phyloP scores from a whole-genome alignment of 306 rosid genomes.

The Fagus sylvatica region DNA sequence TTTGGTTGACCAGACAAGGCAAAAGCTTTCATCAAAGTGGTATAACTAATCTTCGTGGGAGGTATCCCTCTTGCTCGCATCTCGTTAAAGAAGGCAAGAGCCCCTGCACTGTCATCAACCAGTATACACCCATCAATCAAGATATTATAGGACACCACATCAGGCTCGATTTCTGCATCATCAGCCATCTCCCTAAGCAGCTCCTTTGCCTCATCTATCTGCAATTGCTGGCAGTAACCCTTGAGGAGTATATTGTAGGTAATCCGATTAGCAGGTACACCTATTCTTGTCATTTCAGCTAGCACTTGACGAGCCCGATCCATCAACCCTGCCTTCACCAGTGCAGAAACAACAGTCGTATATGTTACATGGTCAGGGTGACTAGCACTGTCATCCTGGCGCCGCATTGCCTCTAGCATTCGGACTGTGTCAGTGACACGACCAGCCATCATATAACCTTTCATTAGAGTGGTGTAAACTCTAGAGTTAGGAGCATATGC shows the following conservation, averaged over 20 bases:
- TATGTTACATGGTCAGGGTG: conserved; percentile 94
- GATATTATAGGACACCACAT: conserved; percentile 86
- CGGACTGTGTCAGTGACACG: conserved; percentile 76
- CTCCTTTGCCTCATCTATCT: conserved; percentile 72
- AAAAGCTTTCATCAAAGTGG: conserved; percentile 95
- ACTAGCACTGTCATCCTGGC: conserved; percentile 63
- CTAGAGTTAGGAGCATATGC: conserved; percentile 66
- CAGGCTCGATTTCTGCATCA: conserved; percentile 73
- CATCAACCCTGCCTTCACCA: conserved; percentile 79
- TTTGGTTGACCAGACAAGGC: conserved; percentile 86
- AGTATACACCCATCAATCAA: conserved; percentile 85
- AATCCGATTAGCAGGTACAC: conserved; percentile 73
- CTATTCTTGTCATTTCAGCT: conserved; percentile 82
- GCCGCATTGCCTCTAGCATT: conserved; percentile 90
- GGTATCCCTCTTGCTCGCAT: conserved; percentile 88
- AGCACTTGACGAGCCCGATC: conserved; percentile 86
- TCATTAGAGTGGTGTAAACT: conserved; percentile 88
- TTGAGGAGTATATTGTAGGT: conserved; percentile 85
- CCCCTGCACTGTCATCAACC: conserved; percentile 90
- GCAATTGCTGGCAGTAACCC: conserved; percentile 83
- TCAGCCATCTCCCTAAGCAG: conserved; percentile 80
- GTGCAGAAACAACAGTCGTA: conserved; percentile 86
- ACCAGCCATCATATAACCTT: conserved; percentile 87
- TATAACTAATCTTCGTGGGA: conserved; percentile 94
- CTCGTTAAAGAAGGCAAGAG: conserved; percentile 83